Evolutionary conservation across 2,329 filamentous ascomycete species (phyloP).

Genomic region (Penicillium rolfsii): DNA sequence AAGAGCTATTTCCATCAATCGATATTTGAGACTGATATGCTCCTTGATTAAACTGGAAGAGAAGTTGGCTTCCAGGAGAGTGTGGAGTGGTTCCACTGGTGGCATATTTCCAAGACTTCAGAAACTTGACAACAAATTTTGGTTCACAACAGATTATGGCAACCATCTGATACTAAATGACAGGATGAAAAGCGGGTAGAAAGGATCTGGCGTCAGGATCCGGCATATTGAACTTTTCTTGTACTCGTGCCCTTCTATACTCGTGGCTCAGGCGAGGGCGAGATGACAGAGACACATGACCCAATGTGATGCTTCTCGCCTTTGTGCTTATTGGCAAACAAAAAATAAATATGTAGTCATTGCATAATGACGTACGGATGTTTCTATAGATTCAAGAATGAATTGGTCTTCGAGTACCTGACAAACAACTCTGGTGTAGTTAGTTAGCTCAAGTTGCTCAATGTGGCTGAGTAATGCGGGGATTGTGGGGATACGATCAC

Average conservation of each 20-base stretch:
- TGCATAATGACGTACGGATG: fast-evolving
- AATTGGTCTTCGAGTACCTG: background rate
- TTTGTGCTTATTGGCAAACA: background rate
- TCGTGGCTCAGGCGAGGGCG: background rate
- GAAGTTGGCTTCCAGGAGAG: background rate
- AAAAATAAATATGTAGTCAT: background rate
- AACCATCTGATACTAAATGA: background rate
- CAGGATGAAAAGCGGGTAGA: background rate
- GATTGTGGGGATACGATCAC: background rate
- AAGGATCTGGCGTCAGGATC: too few species aligned
- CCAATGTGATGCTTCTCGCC: background rate
- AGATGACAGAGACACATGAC: background rate
- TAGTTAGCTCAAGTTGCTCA: background rate
- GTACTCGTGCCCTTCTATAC: background rate
- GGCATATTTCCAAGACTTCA: background rate
- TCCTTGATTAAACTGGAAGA: background rate
- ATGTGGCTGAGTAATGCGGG: background rate
- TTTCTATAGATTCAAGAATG: background rate
- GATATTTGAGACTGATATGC: background rate
- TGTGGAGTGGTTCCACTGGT: background rate
- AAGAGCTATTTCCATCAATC: slow-evolving; percentile 17
- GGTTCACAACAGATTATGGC: background rate
- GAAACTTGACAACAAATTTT: too few species aligned
- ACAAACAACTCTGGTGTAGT: too few species aligned
- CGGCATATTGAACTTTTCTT: too few species aligned